These are phyloP conservation scores for Pseudocercospora crystallina DNA, from an alignment of 2,329 filamentous ascomycete species.

Conservation along the genomic window DNA sequence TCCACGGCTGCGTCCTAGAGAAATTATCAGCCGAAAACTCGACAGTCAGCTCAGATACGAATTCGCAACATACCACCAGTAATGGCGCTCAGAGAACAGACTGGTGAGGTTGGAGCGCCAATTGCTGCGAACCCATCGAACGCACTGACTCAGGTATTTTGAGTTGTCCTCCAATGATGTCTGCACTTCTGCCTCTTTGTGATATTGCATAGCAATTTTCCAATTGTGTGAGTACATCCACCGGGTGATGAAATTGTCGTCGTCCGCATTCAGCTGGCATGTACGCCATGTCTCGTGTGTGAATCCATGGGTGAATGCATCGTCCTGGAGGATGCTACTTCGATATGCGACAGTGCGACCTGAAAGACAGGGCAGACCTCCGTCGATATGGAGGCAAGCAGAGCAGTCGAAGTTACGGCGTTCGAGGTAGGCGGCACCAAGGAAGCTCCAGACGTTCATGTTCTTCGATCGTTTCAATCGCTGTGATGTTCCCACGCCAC, in stretches of 20 bases:
- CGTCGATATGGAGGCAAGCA: constrained; percentile 90
- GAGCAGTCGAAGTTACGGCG: constrained; percentile 96
- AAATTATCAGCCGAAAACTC: constrained; percentile 13
- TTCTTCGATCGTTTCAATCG: constrained; percentile 70
- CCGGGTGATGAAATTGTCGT: constrained; percentile 96
- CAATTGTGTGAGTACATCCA: constrained; percentile 91
- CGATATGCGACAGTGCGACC: constrained; percentile 91
- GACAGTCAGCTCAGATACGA: no score
- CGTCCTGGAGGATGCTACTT: constrained; percentile 80
- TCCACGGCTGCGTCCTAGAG: constrained; percentile 83
- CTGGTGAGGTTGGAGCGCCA: constrained; percentile 97
- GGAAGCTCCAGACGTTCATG: constrained; percentile 75
- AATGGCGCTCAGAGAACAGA: constrained; percentile 76
- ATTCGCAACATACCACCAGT: constrained; percentile 72
- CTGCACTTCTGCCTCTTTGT: constrained; percentile 84
- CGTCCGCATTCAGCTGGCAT: constrained; percentile 90
- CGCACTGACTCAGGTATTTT: constrained; percentile 90
- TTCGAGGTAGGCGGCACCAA: constrained; percentile 89
- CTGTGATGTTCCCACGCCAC: constrained; percentile 91
- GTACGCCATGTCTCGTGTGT: constrained; percentile 86
- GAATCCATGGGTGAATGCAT: constrained; percentile 83
- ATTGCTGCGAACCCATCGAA: constrained; percentile 94
- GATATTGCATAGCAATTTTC: constrained; percentile 95
- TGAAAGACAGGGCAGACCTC: constrained; percentile 94
- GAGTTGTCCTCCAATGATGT: constrained; percentile 87